Conservation (phyloP, 768 basidiomycete genomes). For the Boletus coccyginus region DNA sequence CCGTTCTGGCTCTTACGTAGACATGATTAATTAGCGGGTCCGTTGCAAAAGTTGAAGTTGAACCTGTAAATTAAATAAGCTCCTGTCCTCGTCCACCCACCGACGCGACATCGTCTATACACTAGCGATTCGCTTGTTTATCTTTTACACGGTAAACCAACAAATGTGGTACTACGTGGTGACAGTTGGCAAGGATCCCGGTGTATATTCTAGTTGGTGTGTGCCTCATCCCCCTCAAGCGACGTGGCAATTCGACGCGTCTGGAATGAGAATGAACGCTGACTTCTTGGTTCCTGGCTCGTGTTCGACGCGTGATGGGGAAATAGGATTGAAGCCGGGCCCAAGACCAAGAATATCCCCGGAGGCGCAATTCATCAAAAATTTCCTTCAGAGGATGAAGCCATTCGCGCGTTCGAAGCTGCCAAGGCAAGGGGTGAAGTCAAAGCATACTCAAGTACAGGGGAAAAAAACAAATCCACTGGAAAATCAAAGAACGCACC, state of each 20-base stretch:
- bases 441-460: slow-evolving; percentile 8
- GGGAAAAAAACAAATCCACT: neutral
- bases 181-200: slow-evolving; percentile 24
- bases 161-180: slow-evolving; percentile 32
- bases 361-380: slow-evolving; percentile 42
- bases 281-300: slow-evolving; percentile 16
- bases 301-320: neutral
- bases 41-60: slow-evolving; percentile 18
- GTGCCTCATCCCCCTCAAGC: slow-evolving; percentile 5
- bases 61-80: slow-evolving; percentile 20
- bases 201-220: slow-evolving; percentile 30
- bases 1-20: too few species aligned
- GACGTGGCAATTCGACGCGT: slow-evolving; percentile 8
- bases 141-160: slow-evolving; percentile 13
- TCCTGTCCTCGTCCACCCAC: slow-evolving; percentile 19
- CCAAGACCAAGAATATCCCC: slow-evolving; percentile 42
- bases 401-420: slow-evolving; percentile 30
- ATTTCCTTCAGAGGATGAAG: slow-evolving; percentile 43
- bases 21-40: slow-evolving; percentile 1
- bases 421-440: slow-evolving; percentile 31
- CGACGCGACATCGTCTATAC: slow-evolving; percentile 1
- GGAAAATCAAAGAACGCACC: slow-evolving; percentile 4
- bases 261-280: slow-evolving; percentile 23
- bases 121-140: neutral
- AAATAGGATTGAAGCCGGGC: slow-evolving; percentile 45